Evolutionary conservation across 208 protist genomes (phyloP).

Genomic region (Acanthamoeba sp.): DNA sequence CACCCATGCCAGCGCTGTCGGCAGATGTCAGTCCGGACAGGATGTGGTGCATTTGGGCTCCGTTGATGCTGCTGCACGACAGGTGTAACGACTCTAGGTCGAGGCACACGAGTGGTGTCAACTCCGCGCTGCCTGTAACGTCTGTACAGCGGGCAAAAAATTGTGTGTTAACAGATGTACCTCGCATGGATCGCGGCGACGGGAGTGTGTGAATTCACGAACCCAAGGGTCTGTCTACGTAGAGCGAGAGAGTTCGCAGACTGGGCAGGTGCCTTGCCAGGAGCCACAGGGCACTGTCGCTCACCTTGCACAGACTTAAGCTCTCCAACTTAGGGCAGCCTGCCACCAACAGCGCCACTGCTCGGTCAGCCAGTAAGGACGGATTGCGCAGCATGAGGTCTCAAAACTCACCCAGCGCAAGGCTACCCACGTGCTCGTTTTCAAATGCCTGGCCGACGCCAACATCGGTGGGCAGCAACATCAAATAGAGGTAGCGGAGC

Average conservation of each 20-base stretch:
- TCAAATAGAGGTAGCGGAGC: background rate
- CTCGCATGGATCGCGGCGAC: too few species aligned
- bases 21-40: background rate
- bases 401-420: background rate
- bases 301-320: background rate
- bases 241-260: background rate
- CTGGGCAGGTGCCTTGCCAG: background rate
- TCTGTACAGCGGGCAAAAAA: too few species aligned
- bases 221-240: background rate
- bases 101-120: background rate
- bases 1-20: background rate
- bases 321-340: background rate
- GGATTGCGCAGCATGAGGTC: background rate
- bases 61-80: background rate
- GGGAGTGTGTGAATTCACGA: background rate
- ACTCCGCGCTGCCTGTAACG: background rate
- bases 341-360: background rate
- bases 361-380: background rate
- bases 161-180: too few species aligned
- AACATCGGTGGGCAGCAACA: background rate
- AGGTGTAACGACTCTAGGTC: background rate
- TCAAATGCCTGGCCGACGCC: background rate
- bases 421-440: background rate
- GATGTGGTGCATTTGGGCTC: background rate
- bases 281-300: background rate